These are phyloP conservation scores for Neurospora discreta DNA, from an alignment of 495 filamentous ascomycete genomes.

Conservation along the genomic window DNA sequence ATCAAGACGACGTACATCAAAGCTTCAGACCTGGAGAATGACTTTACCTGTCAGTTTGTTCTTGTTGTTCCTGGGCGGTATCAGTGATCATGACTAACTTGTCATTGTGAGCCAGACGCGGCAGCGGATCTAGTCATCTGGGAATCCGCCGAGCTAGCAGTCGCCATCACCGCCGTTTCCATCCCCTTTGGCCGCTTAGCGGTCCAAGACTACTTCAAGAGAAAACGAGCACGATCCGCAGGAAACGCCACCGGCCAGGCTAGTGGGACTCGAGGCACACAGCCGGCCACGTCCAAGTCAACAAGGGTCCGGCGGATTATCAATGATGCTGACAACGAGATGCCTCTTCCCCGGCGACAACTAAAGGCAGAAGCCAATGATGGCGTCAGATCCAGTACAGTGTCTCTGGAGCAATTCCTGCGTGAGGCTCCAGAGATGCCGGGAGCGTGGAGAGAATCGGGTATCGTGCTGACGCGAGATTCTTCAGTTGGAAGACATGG, in stretches of 20 bases:
- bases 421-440: neutral
- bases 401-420: neutral
- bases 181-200: neutral
- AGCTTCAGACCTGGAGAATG: neutral
- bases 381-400: neutral
- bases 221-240: neutral
- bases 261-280: neutral
- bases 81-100: neutral
- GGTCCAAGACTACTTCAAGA: neutral
- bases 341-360: neutral
- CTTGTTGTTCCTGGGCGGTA: neutral
- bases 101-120: neutral
- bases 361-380: neutral
- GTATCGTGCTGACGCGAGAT: neutral
- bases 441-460: neutral
- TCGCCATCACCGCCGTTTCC: constrained; percentile 5
- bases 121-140: constrained; percentile 3
- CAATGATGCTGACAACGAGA: neutral
- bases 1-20: neutral
- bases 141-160: constrained; percentile 2
- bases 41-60: neutral
- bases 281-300: neutral
- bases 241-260: neutral
- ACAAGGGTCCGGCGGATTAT: neutral
- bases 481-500: neutral